phyloP scores from a whole-genome alignment of 2,329 filamentous ascomycete genomes.

The Monilinia polystroma region DNA sequence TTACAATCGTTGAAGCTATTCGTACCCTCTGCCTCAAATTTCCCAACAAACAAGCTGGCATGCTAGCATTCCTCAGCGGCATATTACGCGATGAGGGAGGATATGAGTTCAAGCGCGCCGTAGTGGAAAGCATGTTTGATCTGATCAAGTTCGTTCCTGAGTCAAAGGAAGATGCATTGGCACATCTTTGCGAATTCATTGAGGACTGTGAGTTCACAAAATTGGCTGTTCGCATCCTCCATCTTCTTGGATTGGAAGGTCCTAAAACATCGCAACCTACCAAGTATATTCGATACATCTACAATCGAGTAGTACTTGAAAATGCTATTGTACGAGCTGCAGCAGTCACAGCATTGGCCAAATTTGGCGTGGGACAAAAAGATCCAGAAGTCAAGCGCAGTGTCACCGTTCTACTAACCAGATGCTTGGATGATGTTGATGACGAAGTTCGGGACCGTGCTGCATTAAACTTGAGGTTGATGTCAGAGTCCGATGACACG shows the following conservation, averaged over 20 bases:
- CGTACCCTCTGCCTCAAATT: slow-evolving; percentile 96
- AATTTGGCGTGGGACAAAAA: slow-evolving; percentile 96
- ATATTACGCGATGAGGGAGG: slow-evolving; percentile 95
- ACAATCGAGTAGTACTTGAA: slow-evolving; percentile 95
- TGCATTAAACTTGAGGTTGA: slow-evolving; percentile 85
- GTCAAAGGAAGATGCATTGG: slow-evolving; percentile 75
- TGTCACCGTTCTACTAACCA: slow-evolving; percentile 85
- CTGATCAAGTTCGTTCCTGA: slow-evolving; percentile 98
- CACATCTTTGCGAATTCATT: slow-evolving; percentile 97
- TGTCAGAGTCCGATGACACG: slow-evolving; percentile 79
- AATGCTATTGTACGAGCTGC: slow-evolving; percentile 95
- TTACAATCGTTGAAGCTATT: slow-evolving; percentile 98
- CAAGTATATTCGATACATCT: slow-evolving; percentile 99
- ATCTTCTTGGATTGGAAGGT: slow-evolving; percentile 90
- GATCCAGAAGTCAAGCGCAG: slow-evolving; percentile 96
- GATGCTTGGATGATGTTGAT: slow-evolving; percentile 94
- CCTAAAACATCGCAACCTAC: slow-evolving; percentile 94
- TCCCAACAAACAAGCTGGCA: slow-evolving; percentile 94
- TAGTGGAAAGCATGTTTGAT: slow-evolving; percentile 99
- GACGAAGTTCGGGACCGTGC: slow-evolving; percentile 97
- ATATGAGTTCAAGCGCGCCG: slow-evolving; percentile 96
- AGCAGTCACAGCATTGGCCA: slow-evolving; percentile 91
- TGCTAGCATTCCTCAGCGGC: slow-evolving; percentile 96
- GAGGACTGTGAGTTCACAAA: slow-evolving; percentile 99
- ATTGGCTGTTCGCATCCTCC: slow-evolving; percentile 89